Evolutionary conservation across 23 red algal genomes (phyloP).

Genomic region (Gracilaria vermiculophylla): DNA sequence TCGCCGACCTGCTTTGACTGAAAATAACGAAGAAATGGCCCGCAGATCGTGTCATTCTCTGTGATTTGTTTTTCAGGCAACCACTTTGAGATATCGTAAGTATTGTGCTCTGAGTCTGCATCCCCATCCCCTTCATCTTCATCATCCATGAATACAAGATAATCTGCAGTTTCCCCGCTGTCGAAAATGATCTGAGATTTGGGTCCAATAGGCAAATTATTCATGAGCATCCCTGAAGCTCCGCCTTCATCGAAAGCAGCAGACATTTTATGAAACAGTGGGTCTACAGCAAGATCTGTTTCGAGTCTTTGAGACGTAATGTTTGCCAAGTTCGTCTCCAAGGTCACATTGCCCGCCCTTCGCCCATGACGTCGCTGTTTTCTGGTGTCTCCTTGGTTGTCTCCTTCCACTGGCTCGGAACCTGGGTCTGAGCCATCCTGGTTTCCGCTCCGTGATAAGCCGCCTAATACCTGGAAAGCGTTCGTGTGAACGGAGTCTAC

Average conservation of each 20-base stretch:
- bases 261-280: conserved; percentile 91
- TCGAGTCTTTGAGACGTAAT: conserved; percentile 83
- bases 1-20: neutral
- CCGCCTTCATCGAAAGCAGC: conserved; percentile 89
- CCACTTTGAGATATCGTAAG: conserved; percentile 36
- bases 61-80: conserved; percentile 22
- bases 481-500: conserved; percentile 95
- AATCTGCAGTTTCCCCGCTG: conserved; percentile 56
- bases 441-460: conserved; percentile 54
- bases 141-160: conserved; percentile 7
- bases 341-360: conserved; percentile 64
- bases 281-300: conserved; percentile 79
- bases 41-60: conserved; percentile 33
- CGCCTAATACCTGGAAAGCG: conserved; percentile 87
- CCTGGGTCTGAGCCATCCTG: neutral
- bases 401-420: neutral
- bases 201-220: conserved; percentile 60
- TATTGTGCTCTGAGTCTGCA: neutral
- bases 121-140: neutral
- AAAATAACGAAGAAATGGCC: conserved; percentile 50
- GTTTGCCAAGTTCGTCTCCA: conserved; percentile 83
- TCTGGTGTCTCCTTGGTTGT: conserved; percentile 18
- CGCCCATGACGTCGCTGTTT: conserved; percentile 33
- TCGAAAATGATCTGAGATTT: conserved; percentile 71
- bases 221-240: conserved; percentile 74